Evolutionary conservation across 129 eudicot genomes (phyloP).

Genomic region (Chrysanthemum lavandulifolium): DNA sequence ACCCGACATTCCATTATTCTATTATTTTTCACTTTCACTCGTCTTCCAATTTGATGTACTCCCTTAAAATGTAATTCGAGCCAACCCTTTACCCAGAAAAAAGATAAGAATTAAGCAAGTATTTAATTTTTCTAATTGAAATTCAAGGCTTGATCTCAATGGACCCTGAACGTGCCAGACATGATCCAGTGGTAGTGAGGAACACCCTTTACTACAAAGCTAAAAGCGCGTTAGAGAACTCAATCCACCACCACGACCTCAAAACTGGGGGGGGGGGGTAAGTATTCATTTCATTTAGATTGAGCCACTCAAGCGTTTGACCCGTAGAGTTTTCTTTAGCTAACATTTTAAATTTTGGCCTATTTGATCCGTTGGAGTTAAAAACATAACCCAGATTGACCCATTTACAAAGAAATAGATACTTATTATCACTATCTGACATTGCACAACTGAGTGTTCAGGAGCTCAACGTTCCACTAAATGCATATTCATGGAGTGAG

Average conservation of each 20-base stretch:
- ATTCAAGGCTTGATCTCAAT: conserved; percentile 70
- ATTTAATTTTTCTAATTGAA: conserved; percentile 11
- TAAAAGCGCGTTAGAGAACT: conserved; percentile 64
- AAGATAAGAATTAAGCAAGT: neutral
- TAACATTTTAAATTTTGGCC: no score
- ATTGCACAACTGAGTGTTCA: conserved; percentile 26
- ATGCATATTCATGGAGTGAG: conserved; percentile 78
- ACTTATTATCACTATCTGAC: conserved; percentile 3
- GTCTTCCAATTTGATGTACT: no score
- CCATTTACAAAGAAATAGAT: no score
- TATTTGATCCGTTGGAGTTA: no score
- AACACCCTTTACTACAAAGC: conserved; percentile 76
- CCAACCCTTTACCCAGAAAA: no score
- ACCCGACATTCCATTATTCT: no score
- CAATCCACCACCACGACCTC: conserved; percentile 92
- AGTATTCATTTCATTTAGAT: conserved; percentile 15
- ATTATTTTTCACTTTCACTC: no score
- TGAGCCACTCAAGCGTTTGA: no score
- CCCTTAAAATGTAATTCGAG: no score
- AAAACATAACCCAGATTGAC: no score
- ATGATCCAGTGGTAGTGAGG: conserved; percentile 68
- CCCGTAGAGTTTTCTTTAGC: no score
- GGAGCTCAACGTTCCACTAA: conserved; percentile 77
- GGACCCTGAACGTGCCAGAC: conserved; percentile 47
- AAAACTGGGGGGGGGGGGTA: conserved; percentile 89